A percentile compares a stretch with the other conserved stretches of the same genome.
Conservation (phyloP, 148 eudicot genomes). For the Limonium bicolor region DNA sequence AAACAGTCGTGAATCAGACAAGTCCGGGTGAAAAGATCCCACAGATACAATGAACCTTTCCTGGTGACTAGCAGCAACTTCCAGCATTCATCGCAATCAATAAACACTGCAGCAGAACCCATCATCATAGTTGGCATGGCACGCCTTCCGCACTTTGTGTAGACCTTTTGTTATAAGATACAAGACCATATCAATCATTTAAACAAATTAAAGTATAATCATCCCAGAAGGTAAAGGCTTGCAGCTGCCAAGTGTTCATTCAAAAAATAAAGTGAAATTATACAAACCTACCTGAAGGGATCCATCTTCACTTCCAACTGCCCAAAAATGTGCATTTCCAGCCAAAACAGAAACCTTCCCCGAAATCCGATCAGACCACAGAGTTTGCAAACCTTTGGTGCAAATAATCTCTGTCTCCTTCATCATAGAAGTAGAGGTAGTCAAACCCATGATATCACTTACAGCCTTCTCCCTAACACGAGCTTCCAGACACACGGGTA, state of each 20-base stretch:
- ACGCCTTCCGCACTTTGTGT: conserved; percentile 90
- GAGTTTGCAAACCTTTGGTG: conserved; percentile 51
- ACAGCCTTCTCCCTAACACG: conserved; percentile 68
- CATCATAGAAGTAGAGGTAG: conserved; percentile 41
- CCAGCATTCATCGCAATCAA: conserved; percentile 95
- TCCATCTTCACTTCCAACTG: conserved; percentile 93
- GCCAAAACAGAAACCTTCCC: conserved; percentile 92
- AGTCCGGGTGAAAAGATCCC: conserved; percentile 75
- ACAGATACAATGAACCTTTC: conserved; percentile 65
- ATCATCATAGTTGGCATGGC: conserved; percentile 90
- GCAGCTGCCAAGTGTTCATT: no score
- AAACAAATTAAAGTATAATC: not conserved
- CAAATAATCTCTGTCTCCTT: conserved; percentile 84
- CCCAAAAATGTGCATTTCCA: conserved; percentile 94
- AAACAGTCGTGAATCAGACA: conserved; percentile 89
- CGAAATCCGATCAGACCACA: conserved; percentile 90
- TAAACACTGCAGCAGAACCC: conserved; percentile 80
- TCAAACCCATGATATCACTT: conserved; percentile 60
- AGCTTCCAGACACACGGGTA: conserved; percentile 75
- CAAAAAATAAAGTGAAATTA: not conserved
- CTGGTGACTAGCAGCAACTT: conserved; percentile 80
- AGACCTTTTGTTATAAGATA: conserved; percentile 35
- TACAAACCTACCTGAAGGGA: conserved; percentile 68
- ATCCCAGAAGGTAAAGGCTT: no score
- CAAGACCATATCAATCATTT: not conserved